Evolutionary conservation across 192 early-diverging fungal genomes (phyloP).

Genomic region (Spizellomyces punctatus): DNA sequence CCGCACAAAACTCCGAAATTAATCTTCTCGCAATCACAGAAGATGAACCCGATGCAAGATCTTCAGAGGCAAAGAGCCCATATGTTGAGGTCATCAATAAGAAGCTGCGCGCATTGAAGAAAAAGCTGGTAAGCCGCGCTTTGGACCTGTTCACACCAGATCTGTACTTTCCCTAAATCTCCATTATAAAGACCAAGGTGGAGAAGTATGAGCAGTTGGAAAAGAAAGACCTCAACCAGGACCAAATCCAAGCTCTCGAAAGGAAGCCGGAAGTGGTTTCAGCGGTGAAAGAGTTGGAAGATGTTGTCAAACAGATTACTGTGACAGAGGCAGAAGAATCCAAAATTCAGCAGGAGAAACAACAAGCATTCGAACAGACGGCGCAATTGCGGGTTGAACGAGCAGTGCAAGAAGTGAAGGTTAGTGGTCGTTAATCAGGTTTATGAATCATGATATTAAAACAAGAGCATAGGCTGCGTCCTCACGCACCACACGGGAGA

Average conservation of each 20-base stretch:
- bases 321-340: constrained; percentile 39
- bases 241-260: constrained; percentile 48
- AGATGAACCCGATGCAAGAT: background rate
- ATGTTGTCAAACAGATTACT: constrained; percentile 38
- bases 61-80: background rate
- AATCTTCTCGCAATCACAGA: background rate
- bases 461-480: constrained; percentile 3
- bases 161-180: background rate
- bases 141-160: background rate
- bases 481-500: background rate
- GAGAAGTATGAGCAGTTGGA: constrained; percentile 45
- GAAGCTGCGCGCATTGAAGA: constrained; percentile 38
- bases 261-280: constrained; percentile 45
- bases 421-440: background rate
- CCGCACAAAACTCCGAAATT: too few species aligned
- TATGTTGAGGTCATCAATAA: constrained; percentile 42
- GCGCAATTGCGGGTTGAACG: background rate
- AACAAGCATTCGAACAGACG: constrained; percentile 5
- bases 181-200: constrained; percentile 42
- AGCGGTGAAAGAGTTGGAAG: constrained; percentile 51
- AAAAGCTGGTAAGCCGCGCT: constrained; percentile 36
- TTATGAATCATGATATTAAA: background rate
- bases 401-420: constrained; percentile 14
- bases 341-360: background rate
- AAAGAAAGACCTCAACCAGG: constrained; percentile 41